Conservation (phyloP, 1,284 basidiomycete species). For the Coniferiporia sulphurascens region DNA sequence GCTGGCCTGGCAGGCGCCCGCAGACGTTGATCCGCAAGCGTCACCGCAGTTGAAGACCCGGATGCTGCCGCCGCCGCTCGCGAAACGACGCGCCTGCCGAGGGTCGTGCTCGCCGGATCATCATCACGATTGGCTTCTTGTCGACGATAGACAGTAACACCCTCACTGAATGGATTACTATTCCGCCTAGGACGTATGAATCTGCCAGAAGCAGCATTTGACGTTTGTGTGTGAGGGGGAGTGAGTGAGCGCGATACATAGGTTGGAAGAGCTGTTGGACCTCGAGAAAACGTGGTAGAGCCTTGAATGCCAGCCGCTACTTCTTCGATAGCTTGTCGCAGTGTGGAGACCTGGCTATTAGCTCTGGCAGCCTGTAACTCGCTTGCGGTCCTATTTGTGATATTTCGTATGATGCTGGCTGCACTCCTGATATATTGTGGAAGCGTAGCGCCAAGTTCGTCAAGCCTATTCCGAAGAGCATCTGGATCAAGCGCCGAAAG, state of each 20-base stretch:
- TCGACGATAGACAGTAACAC: constrained; percentile 1
- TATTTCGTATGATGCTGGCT: constrained; percentile 4
- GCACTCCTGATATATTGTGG: constrained; percentile 5
- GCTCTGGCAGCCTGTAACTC: background rate
- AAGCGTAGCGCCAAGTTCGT: constrained; percentile 27
- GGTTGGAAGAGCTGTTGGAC: background rate
- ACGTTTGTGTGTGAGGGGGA: constrained; percentile 4
- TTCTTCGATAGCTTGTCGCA: background rate
- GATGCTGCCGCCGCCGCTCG: constrained; percentile 35
- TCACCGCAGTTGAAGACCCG: background rate
- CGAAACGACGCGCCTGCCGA: constrained; percentile 48
- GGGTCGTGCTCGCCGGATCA: constrained; percentile 25
- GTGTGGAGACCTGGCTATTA: background rate
- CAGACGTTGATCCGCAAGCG: constrained; percentile 1
- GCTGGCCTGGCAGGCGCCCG: background rate
- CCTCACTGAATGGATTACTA: background rate
- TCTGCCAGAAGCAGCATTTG: background rate
- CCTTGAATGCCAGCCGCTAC: background rate
- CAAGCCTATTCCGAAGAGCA: constrained; percentile 13
- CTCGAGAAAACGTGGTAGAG: background rate
- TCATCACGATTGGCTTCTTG: constrained; percentile 2
- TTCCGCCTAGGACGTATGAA: background rate
- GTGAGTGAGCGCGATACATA: background rate
- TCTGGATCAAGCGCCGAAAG: constrained; percentile 21
- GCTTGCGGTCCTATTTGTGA: background rate